Evolutionary conservation across 2,329 filamentous ascomycete species (phyloP), one percentile per base, ranked within the genome.

Genomic region (Didymella pinodella): DNA sequence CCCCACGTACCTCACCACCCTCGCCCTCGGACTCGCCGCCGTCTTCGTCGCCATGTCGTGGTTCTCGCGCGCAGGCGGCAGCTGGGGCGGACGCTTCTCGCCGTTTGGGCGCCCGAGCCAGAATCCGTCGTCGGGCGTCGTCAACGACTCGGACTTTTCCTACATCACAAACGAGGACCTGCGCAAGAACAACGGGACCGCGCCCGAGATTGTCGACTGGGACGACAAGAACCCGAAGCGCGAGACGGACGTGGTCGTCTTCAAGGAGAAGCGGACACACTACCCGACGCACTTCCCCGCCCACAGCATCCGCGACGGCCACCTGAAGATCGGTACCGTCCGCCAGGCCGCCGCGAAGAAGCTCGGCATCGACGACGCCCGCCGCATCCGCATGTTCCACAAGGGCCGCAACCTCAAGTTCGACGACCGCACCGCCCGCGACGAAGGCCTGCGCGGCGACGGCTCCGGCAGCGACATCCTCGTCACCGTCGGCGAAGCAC

Each of bases 91-190:
- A 34, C 79, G 80, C 61, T 82, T 82, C 71, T 82, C 79, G 25
- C 81, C 81, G 16, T 83, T 83, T 65, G 79, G 80, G 14, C 80
- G 81, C 46, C 76, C 75, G 20, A 65, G 69, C 70, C 75, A 58
- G 61, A 75, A 63, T 61, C 75, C 67, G 22, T 71, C 67, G 51
- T 67, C 73, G 16, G 74, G 87, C 31, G 83, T 87, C 64, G 88
- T 93, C 59, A 90, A 86, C 67, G 89, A 92, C 66, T 86, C 89
- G 32, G 90, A 93, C 79, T 94, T 88, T 76, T 89, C 87, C 73
- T 93, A 94, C 80, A 93, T 93, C 72, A 92, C 90, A n/a, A 88
- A 88, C 28, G 86, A 91, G 69, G 90, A 93, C 69, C 76, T 93
- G 38, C 64, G 67, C 82, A 65, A 76, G 72, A 75, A 75, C 40